Evolutionary conservation across 2,329 filamentous ascomycete species (phyloP).

Genomic region (Chrysoporthe deuterocubensis): DNA sequence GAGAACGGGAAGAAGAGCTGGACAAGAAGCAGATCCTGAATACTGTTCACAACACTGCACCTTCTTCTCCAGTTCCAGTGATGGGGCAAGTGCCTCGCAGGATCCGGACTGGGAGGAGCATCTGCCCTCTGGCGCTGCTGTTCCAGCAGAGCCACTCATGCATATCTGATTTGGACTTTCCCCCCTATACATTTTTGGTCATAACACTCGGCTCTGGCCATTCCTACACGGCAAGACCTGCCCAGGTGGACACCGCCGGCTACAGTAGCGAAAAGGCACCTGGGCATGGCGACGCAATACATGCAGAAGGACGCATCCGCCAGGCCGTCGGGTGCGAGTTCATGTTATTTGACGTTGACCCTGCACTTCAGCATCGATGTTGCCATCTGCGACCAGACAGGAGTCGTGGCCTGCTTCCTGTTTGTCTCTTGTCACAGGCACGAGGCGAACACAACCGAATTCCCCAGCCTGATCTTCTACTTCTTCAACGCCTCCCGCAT

Average conservation of each 20-base stretch:
- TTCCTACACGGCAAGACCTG: not conserved
- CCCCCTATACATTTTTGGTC: not conserved
- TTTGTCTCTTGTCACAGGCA: not conserved
- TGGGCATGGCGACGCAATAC: not conserved
- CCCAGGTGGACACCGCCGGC: not conserved
- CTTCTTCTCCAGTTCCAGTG: not conserved
- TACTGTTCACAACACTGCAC: not conserved
- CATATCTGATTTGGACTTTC: not conserved
- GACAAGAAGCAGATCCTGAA: not conserved
- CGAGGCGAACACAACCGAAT: not conserved
- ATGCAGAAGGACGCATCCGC: not conserved
- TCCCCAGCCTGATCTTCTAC: not conserved
- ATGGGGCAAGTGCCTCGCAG: not conserved
- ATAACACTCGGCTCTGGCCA: too few species aligned
- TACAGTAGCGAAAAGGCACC: not conserved
- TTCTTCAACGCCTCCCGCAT: not conserved
- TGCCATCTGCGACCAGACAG: not conserved
- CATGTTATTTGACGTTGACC: not conserved
- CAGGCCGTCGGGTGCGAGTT: not conserved
- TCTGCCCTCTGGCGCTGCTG: not conserved
- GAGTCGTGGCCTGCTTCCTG: not conserved
- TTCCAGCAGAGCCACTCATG: not conserved
- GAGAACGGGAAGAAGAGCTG: not conserved
- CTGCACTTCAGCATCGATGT: not conserved
- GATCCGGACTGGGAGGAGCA: not conserved